These are phyloP conservation scores for Pichiaceae sp. DNA, from an alignment of 1,139 yeast genomes.

Conservation along the genomic window DNA sequence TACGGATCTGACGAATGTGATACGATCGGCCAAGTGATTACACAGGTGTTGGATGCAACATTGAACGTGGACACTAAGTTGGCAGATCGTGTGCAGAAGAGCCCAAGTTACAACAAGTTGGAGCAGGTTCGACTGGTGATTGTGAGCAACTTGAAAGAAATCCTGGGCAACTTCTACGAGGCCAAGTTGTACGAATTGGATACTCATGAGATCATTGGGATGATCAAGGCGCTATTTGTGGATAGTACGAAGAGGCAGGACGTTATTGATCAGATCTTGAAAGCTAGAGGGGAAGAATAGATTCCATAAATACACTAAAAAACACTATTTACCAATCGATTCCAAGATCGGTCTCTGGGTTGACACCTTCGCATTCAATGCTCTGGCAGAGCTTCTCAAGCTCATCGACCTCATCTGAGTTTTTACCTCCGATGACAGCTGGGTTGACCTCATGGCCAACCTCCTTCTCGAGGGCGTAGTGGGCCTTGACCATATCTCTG, in stretches of 20 bases:
- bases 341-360: conserved; percentile 21
- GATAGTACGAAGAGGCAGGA: conserved; percentile 59
- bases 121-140: conserved; percentile 38
- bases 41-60: conserved; percentile 2
- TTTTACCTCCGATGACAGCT: conserved; percentile 34
- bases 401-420: conserved; percentile 35
- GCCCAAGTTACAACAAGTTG: conserved; percentile 32
- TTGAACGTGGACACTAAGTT: neutral
- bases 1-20: conserved; percentile 24
- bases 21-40: conserved; percentile 13
- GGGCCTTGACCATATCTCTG: conserved; percentile 51
- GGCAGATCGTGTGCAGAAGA: conserved; percentile 8
- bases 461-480: conserved; percentile 35
- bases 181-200: conserved; percentile 68
- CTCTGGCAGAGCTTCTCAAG: conserved; percentile 41
- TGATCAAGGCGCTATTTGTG: conserved; percentile 60
- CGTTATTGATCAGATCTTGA: conserved; percentile 54
- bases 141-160: conserved; percentile 53
- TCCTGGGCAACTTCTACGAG: conserved; percentile 60
- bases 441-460: conserved; percentile 43
- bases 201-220: conserved; percentile 53
- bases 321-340: conserved; percentile 18
- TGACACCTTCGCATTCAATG: conserved; percentile 35
- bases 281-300: conserved; percentile 25
- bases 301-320: neutral